Evolutionary conservation across 1,284 basidiomycete genomes (phyloP), one percentile per base, ranked within the genome.

Genomic region (Puccinia triticina): DNA sequence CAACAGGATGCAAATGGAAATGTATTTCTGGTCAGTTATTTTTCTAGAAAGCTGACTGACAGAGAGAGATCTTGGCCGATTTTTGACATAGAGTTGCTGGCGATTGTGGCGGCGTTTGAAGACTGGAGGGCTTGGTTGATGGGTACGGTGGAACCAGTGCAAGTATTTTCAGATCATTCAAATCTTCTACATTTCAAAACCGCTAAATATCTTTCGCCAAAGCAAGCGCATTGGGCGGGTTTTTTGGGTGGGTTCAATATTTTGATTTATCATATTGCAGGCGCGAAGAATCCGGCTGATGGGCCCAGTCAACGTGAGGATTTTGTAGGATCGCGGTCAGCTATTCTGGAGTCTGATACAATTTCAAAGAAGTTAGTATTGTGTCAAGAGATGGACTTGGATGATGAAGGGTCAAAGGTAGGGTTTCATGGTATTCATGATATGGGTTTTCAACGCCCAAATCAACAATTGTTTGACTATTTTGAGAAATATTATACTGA

Each of bases 21-120:
- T 3, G n/a, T 77, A 2, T 83, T 75, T 12, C 83, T 77, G 21
- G 80, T 84, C 8, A 57, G 37, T 37, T 83, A 53, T 61, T 82
- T 50, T 50, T 73, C 71, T 18, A 48, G 50, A 55, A 50, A 53
- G 10, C 46, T 73, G 29, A 48, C 34, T 69, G n/a, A 69, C 11
- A 34, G 66, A 21, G 32, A 69, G 23, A 4, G 40, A 7, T 23
- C 21, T 11, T 69, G 23, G 66, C 66, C 29, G 10, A 69, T 43
- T 69, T 43, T 29, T 37, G 21, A 69, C 34, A 8, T 69, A 12
- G 66, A 69, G 34, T 43, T 69, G 18, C 10, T 69, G 23, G n/a
- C 66, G 10, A 69, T 10, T 43, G 43, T 26, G 5, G 29, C 21
- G 23, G n/a, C n/a, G n/a, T n/a, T n/a, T n/a, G n/a, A n/a, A n/a